Percentiles rank a stretch among this genome's conserved stretches.
Conservation (phyloP, 306 rosid genomes). For the Lagenaria siceraria region DNA sequence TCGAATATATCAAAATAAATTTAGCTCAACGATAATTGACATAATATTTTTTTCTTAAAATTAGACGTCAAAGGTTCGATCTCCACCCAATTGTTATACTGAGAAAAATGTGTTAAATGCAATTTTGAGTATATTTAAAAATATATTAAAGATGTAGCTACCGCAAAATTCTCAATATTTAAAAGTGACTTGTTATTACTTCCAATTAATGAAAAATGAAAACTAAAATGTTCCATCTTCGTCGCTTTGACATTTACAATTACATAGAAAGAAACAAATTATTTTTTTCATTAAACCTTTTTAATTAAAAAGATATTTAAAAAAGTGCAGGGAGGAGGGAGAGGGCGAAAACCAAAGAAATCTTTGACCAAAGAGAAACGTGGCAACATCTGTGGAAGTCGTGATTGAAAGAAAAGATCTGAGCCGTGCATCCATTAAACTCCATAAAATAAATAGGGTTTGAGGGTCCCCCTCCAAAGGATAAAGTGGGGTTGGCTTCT, state of each 20-base stretch:
- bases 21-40: too few species aligned
- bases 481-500: constrained; percentile 54
- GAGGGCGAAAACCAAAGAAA: background rate
- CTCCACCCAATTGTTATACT: too few species aligned
- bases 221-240: background rate
- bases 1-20: too few species aligned
- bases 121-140: too few species aligned
- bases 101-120: too few species aligned
- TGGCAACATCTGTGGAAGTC: background rate
- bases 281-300: background rate
- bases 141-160: too few species aligned
- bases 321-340: background rate
- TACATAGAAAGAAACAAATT: background rate
- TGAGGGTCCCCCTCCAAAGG: constrained; percentile 32
- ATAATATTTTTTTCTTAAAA: too few species aligned
- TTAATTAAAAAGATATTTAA: background rate
- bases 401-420: background rate
- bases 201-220: background rate
- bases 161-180: too few species aligned
- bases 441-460: constrained; percentile 1
- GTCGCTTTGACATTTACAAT: background rate
- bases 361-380: background rate
- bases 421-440: background rate
- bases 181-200: background rate
- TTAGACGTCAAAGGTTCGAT: too few species aligned